Conservation (phyloP, 2,329 filamentous ascomycete genomes). For the Incumbomyces delicatus region DNA sequence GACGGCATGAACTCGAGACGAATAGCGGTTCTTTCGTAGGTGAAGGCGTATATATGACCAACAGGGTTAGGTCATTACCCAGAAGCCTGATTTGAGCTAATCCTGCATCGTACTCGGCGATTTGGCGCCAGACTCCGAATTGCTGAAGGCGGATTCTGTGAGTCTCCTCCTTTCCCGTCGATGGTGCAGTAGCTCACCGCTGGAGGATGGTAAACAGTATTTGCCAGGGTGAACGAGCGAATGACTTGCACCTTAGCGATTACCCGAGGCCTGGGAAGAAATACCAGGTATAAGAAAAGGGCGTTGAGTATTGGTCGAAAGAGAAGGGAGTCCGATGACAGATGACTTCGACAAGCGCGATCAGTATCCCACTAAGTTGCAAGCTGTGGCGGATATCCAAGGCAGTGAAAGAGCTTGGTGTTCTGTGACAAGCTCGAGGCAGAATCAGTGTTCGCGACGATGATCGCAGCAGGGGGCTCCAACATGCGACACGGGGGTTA, state of each 20-base stretch:
- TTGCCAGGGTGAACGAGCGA: not conserved
- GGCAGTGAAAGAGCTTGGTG: not conserved
- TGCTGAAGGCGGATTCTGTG: too few relatives aligned
- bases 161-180: too few relatives aligned
- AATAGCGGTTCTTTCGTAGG: not conserved
- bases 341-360: too few relatives aligned
- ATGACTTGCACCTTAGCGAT: too few relatives aligned
- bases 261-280: too few relatives aligned
- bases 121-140: not conserved
- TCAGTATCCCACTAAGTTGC: too few relatives aligned
- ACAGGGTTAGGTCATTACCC: not conserved
- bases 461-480: not conserved
- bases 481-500: not conserved
- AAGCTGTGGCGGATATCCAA: not conserved
- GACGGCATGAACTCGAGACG: not conserved
- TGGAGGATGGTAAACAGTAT: not conserved
- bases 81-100: not conserved
- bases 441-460: not conserved
- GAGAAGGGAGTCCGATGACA: too few relatives aligned
- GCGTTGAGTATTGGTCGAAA: too few relatives aligned
- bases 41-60: not conserved
- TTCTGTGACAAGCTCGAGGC: not conserved
- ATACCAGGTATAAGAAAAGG: too few relatives aligned
- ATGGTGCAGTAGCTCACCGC: not conserved
- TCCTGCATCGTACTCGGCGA: not conserved